Percentiles rank a stretch among this genome's conserved stretches.
phyloP scores from a whole-genome alignment of 1,284 basidiomycete genomes.

The Taiwanofungus camphoratus region DNA sequence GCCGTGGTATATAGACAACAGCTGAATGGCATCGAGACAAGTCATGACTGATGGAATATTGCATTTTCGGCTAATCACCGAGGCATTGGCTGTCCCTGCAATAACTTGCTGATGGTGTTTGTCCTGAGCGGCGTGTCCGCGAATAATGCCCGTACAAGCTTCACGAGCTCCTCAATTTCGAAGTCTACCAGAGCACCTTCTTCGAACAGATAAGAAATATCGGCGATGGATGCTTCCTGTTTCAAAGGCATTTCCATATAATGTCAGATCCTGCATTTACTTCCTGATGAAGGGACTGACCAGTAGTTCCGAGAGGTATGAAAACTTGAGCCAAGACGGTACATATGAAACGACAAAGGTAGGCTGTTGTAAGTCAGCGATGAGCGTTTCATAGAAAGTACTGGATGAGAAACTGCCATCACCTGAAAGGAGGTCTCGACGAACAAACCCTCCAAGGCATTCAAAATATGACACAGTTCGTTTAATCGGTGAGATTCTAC shows the following conservation, averaged over 20 bases:
- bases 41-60: too few relatives aligned
- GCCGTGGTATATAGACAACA: too few relatives aligned
- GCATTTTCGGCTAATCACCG: too few relatives aligned
- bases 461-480: slow-evolving; percentile 75
- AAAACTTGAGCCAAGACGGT: slow-evolving; percentile 92
- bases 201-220: slow-evolving; percentile 91
- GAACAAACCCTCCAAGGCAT: slow-evolving; percentile 78
- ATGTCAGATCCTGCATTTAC: too few relatives aligned
- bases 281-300: slow-evolving; percentile 54
- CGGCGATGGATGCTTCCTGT: slow-evolving; percentile 88
- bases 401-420: slow-evolving; percentile 13
- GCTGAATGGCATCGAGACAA: too few relatives aligned
- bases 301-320: slow-evolving; percentile 85
- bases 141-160: slow-evolving; percentile 84
- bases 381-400: slow-evolving; percentile 5
- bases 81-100: slow-evolving; percentile 47
- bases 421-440: slow-evolving; percentile 59
- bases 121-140: slow-evolving; percentile 83
- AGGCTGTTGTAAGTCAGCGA: too few relatives aligned
- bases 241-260: too few relatives aligned
- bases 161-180: slow-evolving; percentile 75
- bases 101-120: slow-evolving; percentile 71
- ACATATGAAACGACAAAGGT: slow-evolving; percentile 73
- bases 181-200: slow-evolving; percentile 92
- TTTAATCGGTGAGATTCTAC: slow-evolving; percentile 82